A percentile compares a stretch with the other conserved stretches of the same genome.
Conservation (phyloP, 2,329 filamentous ascomycete species). For the Sclerotinia sclerotiorum region DNA sequence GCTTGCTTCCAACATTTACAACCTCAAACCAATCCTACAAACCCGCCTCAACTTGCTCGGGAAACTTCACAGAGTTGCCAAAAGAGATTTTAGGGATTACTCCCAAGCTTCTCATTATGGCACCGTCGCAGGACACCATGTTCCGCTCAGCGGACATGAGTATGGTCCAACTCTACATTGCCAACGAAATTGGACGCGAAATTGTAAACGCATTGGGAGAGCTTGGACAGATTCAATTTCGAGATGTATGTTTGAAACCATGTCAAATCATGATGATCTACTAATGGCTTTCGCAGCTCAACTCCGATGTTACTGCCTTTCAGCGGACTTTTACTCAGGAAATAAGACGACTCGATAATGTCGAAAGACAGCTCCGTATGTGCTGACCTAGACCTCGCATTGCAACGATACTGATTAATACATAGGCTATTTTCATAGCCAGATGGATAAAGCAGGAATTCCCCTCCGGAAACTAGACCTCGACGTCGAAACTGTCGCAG, state of each 20-base stretch:
- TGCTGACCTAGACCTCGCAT: constrained; percentile 32
- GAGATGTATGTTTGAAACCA: constrained; percentile 65
- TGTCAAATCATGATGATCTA: neutral
- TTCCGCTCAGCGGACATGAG: constrained; percentile 99
- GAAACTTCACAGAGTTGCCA: constrained; percentile 30
- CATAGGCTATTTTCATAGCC: constrained; percentile 84
- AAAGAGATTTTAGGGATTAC: constrained; percentile 26
- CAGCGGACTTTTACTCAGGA: constrained; percentile 97
- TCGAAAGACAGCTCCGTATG: constrained; percentile 94
- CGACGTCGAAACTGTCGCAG: constrained; percentile 80
- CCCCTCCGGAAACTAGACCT: constrained; percentile 87
- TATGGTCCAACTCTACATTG: constrained; percentile 99
- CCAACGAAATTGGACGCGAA: constrained; percentile 97
- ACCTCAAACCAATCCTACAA: constrained; percentile 15
- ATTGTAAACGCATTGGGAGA: constrained; percentile 95
- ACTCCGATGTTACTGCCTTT: constrained; percentile 88
- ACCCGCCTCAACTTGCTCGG: constrained; percentile 5
- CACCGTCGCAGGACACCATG: constrained; percentile 79
- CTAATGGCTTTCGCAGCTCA: constrained; percentile 62
- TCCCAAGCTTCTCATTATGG: constrained; percentile 49
- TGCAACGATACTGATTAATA: constrained; percentile 26
- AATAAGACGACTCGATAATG: constrained; percentile 95
- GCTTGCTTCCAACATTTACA: constrained; percentile 19
- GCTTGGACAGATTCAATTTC: constrained; percentile 93
- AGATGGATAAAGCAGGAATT: constrained; percentile 93